Evolutionary conservation across 768 basidiomycete species (phyloP).

Genomic region (Pisolithus marmoratus): DNA sequence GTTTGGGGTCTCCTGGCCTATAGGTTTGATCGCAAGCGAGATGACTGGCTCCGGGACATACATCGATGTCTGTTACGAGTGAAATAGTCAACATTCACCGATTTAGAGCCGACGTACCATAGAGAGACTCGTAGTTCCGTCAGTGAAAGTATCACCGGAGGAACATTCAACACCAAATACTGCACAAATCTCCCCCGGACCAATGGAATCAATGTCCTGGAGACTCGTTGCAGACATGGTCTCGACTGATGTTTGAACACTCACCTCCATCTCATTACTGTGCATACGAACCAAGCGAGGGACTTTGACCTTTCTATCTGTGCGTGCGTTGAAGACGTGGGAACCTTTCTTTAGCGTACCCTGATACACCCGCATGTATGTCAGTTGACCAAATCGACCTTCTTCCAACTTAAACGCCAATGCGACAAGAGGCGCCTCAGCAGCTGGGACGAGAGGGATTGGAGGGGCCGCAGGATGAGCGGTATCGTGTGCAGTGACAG

Average conservation of each 20-base stretch:
- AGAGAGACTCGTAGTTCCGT: constrained; percentile 82
- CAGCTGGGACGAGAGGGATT: constrained; percentile 75
- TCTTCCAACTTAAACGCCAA: constrained; percentile 99
- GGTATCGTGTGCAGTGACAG: constrained; percentile 79
- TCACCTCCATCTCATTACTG: constrained; percentile 96
- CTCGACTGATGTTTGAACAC: neutral
- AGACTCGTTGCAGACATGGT: neutral
- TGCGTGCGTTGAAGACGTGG: constrained; percentile 85
- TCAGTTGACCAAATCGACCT: constrained; percentile 93
- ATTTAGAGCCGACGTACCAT: constrained; percentile 57
- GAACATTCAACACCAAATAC: constrained; percentile 99
- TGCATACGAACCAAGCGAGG: constrained; percentile 97
- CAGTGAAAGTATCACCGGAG: constrained; percentile 96
- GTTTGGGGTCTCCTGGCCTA: constrained; percentile 89
- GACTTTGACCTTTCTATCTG: constrained; percentile 96
- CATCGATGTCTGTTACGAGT: constrained; percentile 79
- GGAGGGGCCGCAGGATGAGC: constrained; percentile 62
- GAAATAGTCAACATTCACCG: neutral
- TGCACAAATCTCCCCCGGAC: constrained; percentile 98
- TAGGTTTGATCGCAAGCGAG: constrained; percentile 88
- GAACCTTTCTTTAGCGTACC: constrained; percentile 84
- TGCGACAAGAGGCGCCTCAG: constrained; percentile 83
- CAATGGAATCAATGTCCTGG: constrained; percentile 87
- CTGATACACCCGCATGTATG: constrained; percentile 98
- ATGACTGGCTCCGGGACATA: constrained; percentile 98